phyloP scores from a whole-genome alignment of 768 basidiomycete species.

The Lanmaoa pseudosensibilis region DNA sequence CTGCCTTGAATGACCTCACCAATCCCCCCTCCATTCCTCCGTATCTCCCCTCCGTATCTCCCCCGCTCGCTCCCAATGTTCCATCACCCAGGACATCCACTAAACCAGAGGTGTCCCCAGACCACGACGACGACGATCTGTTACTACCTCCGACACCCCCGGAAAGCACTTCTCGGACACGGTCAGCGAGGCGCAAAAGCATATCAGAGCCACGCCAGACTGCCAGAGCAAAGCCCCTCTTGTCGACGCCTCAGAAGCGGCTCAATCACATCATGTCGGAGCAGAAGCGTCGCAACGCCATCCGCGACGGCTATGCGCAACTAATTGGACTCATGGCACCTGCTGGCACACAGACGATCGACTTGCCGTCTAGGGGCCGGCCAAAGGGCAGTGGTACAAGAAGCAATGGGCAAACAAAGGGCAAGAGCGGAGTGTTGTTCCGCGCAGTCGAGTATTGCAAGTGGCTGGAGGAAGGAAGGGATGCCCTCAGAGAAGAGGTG shows the following conservation, averaged over 20 bases:
- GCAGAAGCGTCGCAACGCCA: conserved; percentile 90
- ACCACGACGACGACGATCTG: conserved; percentile 11
- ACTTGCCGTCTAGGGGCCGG: conserved; percentile 74
- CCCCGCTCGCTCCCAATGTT: neutral
- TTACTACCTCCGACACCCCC: conserved; percentile 6
- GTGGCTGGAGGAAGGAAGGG: conserved; percentile 84
- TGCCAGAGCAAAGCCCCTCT: conserved; percentile 57
- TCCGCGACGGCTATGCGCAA: conserved; percentile 86
- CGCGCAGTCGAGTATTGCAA: conserved; percentile 82
- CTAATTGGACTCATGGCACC: conserved; percentile 79
- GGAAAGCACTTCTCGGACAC: conserved; percentile 12
- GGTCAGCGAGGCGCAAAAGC: conserved; percentile 25
- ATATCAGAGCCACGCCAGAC: conserved; percentile 26
- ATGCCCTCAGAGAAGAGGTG: conserved; percentile 70
- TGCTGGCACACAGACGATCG: conserved; percentile 68
- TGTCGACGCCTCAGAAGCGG: conserved; percentile 84
- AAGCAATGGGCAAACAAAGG: conserved; percentile 70
- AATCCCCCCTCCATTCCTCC: conserved; percentile 7
- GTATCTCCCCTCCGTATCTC: neutral
- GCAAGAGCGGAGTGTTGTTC: conserved; percentile 88
- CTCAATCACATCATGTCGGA: conserved; percentile 94
- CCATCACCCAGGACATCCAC: conserved; percentile 9
- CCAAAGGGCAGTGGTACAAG: conserved; percentile 75
- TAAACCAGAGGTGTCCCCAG: conserved; percentile 4
- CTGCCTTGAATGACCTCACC: conserved; percentile 15